These are phyloP conservation scores for Basidiobolus meristosporus DNA, from an alignment of 371 early-diverging fungal species.

Conservation along the genomic window DNA sequence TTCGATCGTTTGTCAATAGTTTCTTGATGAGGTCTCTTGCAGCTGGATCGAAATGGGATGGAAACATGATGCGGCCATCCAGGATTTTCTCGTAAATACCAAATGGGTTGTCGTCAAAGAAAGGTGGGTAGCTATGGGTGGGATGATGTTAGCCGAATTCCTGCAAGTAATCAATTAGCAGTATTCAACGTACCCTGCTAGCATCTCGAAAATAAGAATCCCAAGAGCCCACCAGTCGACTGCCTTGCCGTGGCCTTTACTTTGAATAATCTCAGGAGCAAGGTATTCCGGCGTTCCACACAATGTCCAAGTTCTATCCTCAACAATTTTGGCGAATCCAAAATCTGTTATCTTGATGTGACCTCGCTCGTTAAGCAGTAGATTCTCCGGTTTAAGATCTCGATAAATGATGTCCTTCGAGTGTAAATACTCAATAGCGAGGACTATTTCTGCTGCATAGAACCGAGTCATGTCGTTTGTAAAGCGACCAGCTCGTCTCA, in stretches of 20 bases:
- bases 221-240: slow-evolving; percentile 99
- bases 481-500: slow-evolving; percentile 78
- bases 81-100: slow-evolving; percentile 90
- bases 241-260: slow-evolving; percentile 88
- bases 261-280: slow-evolving; percentile 96
- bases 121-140: slow-evolving; percentile 77
- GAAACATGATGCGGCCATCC: slow-evolving; percentile 72
- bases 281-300: slow-evolving; percentile 98
- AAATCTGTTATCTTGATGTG: slow-evolving; percentile 98
- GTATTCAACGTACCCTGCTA: slow-evolving; percentile 36
- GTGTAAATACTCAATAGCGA: slow-evolving; percentile 86
- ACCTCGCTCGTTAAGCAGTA: slow-evolving; percentile 75
- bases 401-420: slow-evolving; percentile 82
- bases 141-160: not conserved
- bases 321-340: slow-evolving; percentile 89
- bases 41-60: slow-evolving; percentile 70
- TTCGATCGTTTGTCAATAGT: slow-evolving; percentile 71
- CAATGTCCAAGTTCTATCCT: slow-evolving; percentile 68
- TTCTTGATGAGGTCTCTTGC: slow-evolving; percentile 87
- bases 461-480: slow-evolving; percentile 73
- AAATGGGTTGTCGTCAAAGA: slow-evolving; percentile 86
- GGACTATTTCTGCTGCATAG: slow-evolving; percentile 57
- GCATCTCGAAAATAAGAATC: slow-evolving; percentile 90
- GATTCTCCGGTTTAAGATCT: slow-evolving; percentile 90
- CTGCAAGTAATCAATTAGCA: not conserved